Evolutionary conservation across 2,329 filamentous ascomycete genomes (phyloP), one percentile per base, ranked within the genome.

Genomic region (Didymosphaeria variabile): DNA sequence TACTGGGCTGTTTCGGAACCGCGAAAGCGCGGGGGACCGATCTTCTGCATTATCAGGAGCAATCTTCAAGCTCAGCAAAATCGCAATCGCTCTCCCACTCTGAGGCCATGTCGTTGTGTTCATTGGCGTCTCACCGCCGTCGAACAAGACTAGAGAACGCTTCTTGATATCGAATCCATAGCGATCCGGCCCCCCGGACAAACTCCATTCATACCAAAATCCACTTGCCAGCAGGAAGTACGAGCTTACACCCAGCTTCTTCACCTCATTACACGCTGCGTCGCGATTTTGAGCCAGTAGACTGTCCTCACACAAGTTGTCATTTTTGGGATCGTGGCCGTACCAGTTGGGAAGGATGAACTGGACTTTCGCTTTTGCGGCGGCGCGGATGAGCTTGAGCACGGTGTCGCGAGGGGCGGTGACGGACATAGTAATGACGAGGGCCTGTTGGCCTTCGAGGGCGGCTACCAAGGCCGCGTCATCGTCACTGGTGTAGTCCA

Each of bases 401-500:
- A 77, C 66, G 1, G 62, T 65, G 10, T 72, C 71, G 0, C 63
- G 59, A 1, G 73, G 65, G 12, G 72, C 72, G 9, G 47, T 52
- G 34, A 67, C 64, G 53, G 61, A 56, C 44, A 79, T 56, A 13
- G 76, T 78, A 63, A 82, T 80, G 54, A 81, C 64, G 7, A 81
- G 72, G 15, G 67, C 71, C 38, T 81, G 72, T 42, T 81, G 77
- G 46, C 76, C 77, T 38, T 66, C 65, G 7, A 81, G 67, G 5
- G 76, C 79, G 29, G 67, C 55, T 17, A 77, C 70, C 26, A 82
- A 59, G 12, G 73, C 40, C 7, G 42, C n/a, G 19, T 55, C 62
- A 4, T 80, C 75, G 19, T 84, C 75, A 15, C 80, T 67, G n/a
- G 62, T 81, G 71, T 88, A 88, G 76, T 86, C 75, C 59, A 85